Evolutionary conservation across 2,329 filamentous ascomycete species (phyloP), one percentile per base, ranked within the genome.

Genomic region (Neonectria magnoliae): DNA sequence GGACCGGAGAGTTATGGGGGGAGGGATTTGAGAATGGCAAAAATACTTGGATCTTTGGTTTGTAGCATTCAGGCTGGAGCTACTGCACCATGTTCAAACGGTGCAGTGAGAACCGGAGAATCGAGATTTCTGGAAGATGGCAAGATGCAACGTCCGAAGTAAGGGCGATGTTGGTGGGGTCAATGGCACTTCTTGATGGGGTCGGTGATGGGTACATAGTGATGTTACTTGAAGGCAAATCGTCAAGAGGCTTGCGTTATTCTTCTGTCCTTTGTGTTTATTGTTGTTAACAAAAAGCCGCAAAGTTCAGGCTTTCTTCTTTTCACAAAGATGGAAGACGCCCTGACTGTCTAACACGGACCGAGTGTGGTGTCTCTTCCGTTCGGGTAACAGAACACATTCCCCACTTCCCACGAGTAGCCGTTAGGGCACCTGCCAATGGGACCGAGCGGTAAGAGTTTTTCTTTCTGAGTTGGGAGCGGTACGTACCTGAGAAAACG

Each of bases 361-460:
- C 44, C 33, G n/a, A 45, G 69, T 47, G 57, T 56, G 59, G 66
- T 71, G 69, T 66, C 69, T 71, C 66, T 69, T 59, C 69, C 69
- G 69, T 56, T 27, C 25, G 22, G 45, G 22, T 29, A 18, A 13
- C 44, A n/a, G 48, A 7, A n/a, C 10, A n/a, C 18, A 31, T 29
- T 33, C 45, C 45, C 38, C 48, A 51, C 22, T 59, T 59, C 41
- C 42, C 44, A 60, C 25, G 31, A 33, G 25, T 20, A 31, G 18
- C 27, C 27, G 50, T 20, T n/a, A 2, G 20, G 10, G 3, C 16
- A 13, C n/a, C 27, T 20, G 10, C 69, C 69, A 71, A 71, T 70
- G 25, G 44, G 11, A 52, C 51, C 33, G 33, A 45, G 7, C 13
- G 36, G 57, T 50, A 38, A 60, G 33, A 62, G 62, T n/a, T 61